Percentiles rank a stretch among this genome's conserved stretches.
phyloP scores from a whole-genome alignment of 805 yeast species.

The Candida nitratophila region DNA sequence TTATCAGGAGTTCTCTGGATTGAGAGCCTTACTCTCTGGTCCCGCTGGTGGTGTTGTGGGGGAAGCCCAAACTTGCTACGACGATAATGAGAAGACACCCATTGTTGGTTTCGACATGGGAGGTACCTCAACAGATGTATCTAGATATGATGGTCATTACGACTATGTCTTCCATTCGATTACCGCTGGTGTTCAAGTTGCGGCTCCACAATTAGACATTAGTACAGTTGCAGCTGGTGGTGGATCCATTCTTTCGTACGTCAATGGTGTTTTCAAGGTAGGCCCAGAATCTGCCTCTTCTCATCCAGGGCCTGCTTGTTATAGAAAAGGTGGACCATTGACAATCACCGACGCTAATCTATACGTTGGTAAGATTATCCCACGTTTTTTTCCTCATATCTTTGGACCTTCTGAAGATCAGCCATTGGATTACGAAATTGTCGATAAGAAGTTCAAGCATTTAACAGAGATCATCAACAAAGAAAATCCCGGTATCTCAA shows the following conservation, averaged over 20 bases:
- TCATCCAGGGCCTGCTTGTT: constrained; percentile 84
- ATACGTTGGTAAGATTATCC: constrained; percentile 58
- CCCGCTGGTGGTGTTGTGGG: constrained; percentile 64
- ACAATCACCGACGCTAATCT: constrained; percentile 81
- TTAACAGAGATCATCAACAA: constrained; percentile 49
- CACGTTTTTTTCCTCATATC: constrained; percentile 70
- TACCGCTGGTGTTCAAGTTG: constrained; percentile 28
- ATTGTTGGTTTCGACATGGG: constrained; percentile 32
- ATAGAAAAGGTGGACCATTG: constrained; percentile 72
- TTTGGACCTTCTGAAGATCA: constrained; percentile 74
- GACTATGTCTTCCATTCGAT: constrained; percentile 24
- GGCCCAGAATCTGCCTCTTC: constrained; percentile 84
- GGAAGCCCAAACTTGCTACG: constrained; percentile 45
- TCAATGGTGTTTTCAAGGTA: constrained; percentile 63
- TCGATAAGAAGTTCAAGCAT: constrained; percentile 40
- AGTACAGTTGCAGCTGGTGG: constrained; percentile 27
- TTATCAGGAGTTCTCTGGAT: constrained; percentile 44
- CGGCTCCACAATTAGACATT: constrained; percentile 28
- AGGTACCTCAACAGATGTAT: constrained; percentile 32
- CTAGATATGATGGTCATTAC: constrained; percentile 22
- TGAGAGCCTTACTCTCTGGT: constrained; percentile 47
- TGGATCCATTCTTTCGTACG: constrained; percentile 42
- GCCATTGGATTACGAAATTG: constrained; percentile 50
- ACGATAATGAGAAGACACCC: constrained; percentile 16
- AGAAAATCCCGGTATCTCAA: constrained; percentile 19